phyloP scores from a whole-genome alignment of 2,329 filamentous ascomycete species.

The Cordyceps pruinosa region DNA sequence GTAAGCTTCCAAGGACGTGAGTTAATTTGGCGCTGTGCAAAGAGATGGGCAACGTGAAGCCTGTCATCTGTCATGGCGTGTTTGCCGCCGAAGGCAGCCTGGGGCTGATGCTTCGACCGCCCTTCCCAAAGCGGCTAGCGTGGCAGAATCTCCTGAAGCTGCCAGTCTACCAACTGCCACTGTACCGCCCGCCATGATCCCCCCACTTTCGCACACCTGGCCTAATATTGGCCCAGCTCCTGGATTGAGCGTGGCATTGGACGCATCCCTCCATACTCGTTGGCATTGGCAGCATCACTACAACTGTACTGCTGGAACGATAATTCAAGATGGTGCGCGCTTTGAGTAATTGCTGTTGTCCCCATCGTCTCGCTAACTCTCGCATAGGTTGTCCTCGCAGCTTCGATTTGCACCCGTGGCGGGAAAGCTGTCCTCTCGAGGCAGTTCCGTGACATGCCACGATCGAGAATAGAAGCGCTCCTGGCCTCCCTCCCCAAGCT shows the following conservation, averaged over 20 bases:
- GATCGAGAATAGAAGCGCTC: constrained; percentile 91
- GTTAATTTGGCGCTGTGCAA: background rate
- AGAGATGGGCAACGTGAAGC: background rate
- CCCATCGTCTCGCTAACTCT: constrained; percentile 17
- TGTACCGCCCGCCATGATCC: background rate
- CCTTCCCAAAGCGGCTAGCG: constrained; percentile 7
- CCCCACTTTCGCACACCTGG: constrained; percentile 17
- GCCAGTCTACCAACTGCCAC: background rate
- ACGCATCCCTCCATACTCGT: constrained; percentile 10
- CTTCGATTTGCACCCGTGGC: constrained; percentile 96
- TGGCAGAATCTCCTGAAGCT: constrained; percentile 13
- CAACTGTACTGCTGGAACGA: constrained; percentile 17
- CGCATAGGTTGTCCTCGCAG: constrained; percentile 89
- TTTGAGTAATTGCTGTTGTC: background rate
- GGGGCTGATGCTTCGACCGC: constrained; percentile 6
- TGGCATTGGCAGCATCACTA: constrained; percentile 14
- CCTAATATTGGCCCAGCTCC: constrained; percentile 15
- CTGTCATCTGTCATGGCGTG: background rate
- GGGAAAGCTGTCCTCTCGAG: constrained; percentile 97
- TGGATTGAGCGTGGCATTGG: constrained; percentile 11
- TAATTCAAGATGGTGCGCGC: constrained; percentile 33
- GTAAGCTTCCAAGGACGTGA: background rate
- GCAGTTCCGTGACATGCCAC: constrained; percentile 95
- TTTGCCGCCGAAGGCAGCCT: background rate
- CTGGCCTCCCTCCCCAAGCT: constrained; percentile 97